Conservation (phyloP, 1,284 basidiomycete species). For the Megacollybia platyphylla region DNA sequence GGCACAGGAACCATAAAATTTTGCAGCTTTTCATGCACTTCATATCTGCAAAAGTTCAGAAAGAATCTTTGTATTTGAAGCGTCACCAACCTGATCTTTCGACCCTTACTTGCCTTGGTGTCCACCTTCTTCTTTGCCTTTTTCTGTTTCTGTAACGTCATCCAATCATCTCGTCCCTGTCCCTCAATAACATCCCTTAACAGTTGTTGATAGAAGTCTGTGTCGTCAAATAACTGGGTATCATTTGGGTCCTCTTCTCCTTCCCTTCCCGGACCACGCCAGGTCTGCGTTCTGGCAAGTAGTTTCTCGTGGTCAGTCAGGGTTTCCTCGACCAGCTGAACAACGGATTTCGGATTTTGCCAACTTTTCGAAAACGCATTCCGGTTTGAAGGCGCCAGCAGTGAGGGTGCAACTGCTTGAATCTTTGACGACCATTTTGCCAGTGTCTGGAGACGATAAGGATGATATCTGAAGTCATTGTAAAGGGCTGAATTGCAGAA, state of each 20-base stretch:
- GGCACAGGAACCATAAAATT: slow-evolving; percentile 90
- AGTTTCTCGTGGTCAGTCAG: slow-evolving; percentile 44
- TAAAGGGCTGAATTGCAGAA: slow-evolving; percentile 2
- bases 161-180: slow-evolving; percentile 48
- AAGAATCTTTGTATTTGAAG: not conserved
- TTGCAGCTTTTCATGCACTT: slow-evolving; percentile 86
- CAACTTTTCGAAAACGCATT: slow-evolving; percentile 44
- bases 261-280: slow-evolving; percentile 29
- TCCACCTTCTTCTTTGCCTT: slow-evolving; percentile 78
- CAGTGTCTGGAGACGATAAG: slow-evolving; percentile 62
- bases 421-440: slow-evolving; percentile 91
- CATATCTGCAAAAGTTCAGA: slow-evolving; percentile 43
- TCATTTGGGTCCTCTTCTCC: slow-evolving; percentile 22
- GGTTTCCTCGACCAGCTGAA: slow-evolving; percentile 64
- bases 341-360: slow-evolving; percentile 42
- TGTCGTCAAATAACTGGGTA: slow-evolving; percentile 69
- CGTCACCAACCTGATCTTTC: slow-evolving; percentile 58
- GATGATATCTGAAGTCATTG: slow-evolving; percentile 40
- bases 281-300: slow-evolving; percentile 41
- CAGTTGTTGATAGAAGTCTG: slow-evolving; percentile 84
- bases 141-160: slow-evolving; percentile 50
- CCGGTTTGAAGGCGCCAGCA: slow-evolving; percentile 56
- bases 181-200: slow-evolving; percentile 81
- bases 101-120: slow-evolving; percentile 87
- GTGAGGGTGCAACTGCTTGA: slow-evolving; percentile 73